These are phyloP conservation scores for Pichia thaimueangensis DNA, from an alignment of 805 yeast species.

Conservation along the genomic window DNA sequence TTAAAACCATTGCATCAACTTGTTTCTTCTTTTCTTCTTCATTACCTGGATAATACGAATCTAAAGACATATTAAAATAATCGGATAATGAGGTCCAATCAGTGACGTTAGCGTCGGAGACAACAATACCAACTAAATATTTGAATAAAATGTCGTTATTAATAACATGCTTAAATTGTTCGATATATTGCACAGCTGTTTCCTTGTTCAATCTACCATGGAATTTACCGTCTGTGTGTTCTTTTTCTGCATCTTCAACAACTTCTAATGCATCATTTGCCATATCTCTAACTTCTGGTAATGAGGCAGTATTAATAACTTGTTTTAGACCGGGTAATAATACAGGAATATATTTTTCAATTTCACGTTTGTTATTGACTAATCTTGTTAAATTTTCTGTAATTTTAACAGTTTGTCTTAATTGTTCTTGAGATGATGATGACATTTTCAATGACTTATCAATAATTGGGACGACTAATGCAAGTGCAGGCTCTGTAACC, in stretches of 20 bases:
- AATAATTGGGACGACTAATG: slow-evolving; percentile 86
- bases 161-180: slow-evolving; percentile 24
- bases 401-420: slow-evolving; percentile 94
- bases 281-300: slow-evolving; percentile 93
- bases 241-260: slow-evolving; percentile 70
- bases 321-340: slow-evolving; percentile 87
- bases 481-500: slow-evolving; percentile 92
- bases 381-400: slow-evolving; percentile 92
- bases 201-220: slow-evolving; percentile 63
- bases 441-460: slow-evolving; percentile 82
- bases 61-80: slow-evolving; percentile 40
- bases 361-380: slow-evolving; percentile 89
- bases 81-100: slow-evolving; percentile 60
- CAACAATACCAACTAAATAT: slow-evolving; percentile 49
- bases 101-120: slow-evolving; percentile 64
- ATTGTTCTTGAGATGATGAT: slow-evolving; percentile 89
- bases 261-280: slow-evolving; percentile 83
- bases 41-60: slow-evolving; percentile 27
- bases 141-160: slow-evolving; percentile 35
- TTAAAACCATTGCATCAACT: slow-evolving; percentile 39
- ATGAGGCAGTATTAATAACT: slow-evolving; percentile 82
- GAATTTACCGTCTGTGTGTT: slow-evolving; percentile 62
- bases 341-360: slow-evolving; percentile 78
- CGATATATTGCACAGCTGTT: slow-evolving; percentile 43
- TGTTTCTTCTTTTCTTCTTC: slow-evolving; percentile 33